Evolutionary conservation across 345 rosid genomes (phyloP).

Genomic region (Stellera chamaejasme): DNA sequence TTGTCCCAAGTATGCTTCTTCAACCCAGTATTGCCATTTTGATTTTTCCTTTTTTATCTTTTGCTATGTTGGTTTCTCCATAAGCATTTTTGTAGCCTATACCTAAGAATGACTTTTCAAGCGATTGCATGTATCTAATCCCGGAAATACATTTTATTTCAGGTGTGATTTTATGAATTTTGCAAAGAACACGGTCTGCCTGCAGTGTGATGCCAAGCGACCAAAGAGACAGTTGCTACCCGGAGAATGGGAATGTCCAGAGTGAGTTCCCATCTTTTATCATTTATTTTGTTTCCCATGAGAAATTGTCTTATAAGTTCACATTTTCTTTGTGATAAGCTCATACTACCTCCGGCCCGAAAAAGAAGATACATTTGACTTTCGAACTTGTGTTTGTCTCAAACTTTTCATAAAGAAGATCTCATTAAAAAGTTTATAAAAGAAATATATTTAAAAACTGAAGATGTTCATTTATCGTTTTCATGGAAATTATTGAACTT

Average conservation of each 20-base stretch:
- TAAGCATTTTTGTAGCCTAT: not conserved
- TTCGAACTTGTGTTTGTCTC: too few species aligned
- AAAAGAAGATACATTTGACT: too few species aligned
- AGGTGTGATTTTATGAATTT: slow-evolving; percentile 99
- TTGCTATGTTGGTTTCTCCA: not conserved
- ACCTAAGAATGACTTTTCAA: slow-evolving; percentile 2
- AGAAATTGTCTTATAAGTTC: too few species aligned
- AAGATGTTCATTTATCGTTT: too few species aligned
- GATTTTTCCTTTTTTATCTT: not conserved
- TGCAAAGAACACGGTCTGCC: slow-evolving; percentile 86
- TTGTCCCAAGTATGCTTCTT: slow-evolving; percentile 73
- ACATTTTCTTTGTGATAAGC: too few species aligned
- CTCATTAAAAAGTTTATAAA: too few species aligned
- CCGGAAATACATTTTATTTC: slow-evolving; percentile 16
- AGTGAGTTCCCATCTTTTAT: slow-evolving; percentile 42
- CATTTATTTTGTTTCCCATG: not conserved
- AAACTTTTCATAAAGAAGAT: too few species aligned
- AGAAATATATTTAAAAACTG: too few species aligned
- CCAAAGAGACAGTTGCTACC: slow-evolving; percentile 97
- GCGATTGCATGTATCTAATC: slow-evolving; percentile 1
- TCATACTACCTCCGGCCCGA: too few species aligned
- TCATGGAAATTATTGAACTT: too few species aligned
- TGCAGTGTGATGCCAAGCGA: slow-evolving; percentile 95
- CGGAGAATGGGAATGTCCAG: slow-evolving; percentile 99
- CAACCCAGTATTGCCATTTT: not conserved